phyloP scores from a whole-genome alignment of 2,329 filamentous ascomycete species.

The Diaporthe vaccinii region DNA sequence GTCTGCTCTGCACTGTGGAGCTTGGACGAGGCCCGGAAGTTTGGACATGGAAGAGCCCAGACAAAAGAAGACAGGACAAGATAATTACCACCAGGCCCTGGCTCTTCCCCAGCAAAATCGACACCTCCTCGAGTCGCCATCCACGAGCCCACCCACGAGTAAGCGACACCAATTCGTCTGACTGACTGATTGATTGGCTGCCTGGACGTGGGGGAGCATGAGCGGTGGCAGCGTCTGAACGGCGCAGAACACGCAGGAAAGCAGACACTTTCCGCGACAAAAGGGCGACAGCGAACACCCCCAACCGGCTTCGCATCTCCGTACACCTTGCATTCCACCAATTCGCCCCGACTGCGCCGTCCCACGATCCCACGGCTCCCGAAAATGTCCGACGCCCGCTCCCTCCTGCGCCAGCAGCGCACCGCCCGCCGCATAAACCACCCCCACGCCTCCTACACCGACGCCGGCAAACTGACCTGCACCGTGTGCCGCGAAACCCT shows the following conservation, averaged over 20 bases:
- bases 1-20: not conserved
- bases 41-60: slow-evolving; percentile 1
- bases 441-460: slow-evolving; percentile 76
- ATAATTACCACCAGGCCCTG: not conserved
- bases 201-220: not conserved
- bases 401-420: slow-evolving; percentile 83
- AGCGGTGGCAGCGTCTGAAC: slow-evolving; percentile 3
- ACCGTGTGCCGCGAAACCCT: slow-evolving; percentile 74
- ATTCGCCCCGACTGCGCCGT: slow-evolving; percentile 2
- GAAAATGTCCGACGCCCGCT: slow-evolving; percentile 82
- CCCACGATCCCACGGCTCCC: not conserved
- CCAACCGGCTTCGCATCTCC: not conserved
- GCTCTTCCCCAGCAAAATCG: not conserved
- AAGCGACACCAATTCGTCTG: not conserved
- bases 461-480: slow-evolving; percentile 77
- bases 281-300: no score
- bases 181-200: not conserved
- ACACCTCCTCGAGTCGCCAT: not conserved
- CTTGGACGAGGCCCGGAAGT: not conserved
- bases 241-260: not conserved
- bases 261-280: not conserved
- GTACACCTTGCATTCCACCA: not conserved
- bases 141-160: not conserved
- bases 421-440: slow-evolving; percentile 80
- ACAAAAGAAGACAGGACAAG: not conserved